A percentile compares a stretch with the other conserved stretches of the same genome.
Evolutionary conservation across 495 filamentous ascomycete genomes (phyloP).

Genomic region (Astrothelium subdiscretum): DNA sequence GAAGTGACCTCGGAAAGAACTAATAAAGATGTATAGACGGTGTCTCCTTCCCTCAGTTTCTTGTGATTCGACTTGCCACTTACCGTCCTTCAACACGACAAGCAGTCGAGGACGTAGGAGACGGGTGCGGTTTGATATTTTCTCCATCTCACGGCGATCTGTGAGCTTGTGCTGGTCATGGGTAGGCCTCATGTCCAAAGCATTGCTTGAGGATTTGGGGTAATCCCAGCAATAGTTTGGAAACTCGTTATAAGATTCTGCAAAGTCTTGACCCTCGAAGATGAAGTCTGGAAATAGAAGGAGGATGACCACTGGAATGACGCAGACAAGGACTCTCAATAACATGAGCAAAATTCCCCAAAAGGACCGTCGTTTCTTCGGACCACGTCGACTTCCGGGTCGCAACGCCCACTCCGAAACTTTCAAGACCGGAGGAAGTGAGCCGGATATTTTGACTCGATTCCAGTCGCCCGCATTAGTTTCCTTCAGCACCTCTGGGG

Average conservation of each 20-base stretch:
- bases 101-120: constrained; percentile 1
- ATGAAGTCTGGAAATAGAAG: neutral
- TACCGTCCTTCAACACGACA: neutral
- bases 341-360: neutral
- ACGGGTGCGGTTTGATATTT: neutral
- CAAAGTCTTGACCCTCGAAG: neutral
- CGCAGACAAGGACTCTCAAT: neutral
- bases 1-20: neutral
- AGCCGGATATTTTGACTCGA: neutral
- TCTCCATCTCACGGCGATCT: neutral
- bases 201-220: neutral
- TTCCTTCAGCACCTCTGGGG: neutral
- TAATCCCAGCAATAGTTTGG: constrained; percentile 7
- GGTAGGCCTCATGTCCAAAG: neutral
- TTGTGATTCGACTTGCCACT: constrained; percentile 1
- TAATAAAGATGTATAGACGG: constrained; percentile 5
- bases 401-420: constrained; percentile 6
- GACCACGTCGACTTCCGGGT: neutral
- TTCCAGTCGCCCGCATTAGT: constrained; percentile 1
- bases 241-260: constrained; percentile 1
- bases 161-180: neutral
- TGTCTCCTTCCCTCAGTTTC: neutral
- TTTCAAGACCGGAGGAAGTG: neutral
- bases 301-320: constrained; percentile 2
- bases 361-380: neutral